phyloP scores from a whole-genome alignment of 2,329 filamentous ascomycete species.

The Aspergillus sojae region DNA sequence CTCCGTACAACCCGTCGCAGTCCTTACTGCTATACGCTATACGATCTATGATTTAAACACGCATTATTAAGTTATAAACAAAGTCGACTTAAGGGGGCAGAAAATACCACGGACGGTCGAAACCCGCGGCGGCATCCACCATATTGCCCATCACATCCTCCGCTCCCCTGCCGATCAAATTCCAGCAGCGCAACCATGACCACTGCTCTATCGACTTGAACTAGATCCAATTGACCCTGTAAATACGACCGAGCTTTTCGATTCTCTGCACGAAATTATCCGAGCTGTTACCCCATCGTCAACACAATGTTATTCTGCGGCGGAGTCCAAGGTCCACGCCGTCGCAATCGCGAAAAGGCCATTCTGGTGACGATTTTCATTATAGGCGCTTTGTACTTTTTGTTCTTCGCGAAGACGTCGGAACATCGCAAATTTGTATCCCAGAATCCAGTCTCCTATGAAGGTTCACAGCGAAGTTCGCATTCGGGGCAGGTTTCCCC shows the following conservation, averaged over 20 bases:
- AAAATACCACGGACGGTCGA: background rate
- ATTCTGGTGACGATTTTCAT: slow-evolving; percentile 38
- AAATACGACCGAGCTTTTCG: background rate
- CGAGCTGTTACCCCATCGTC: background rate
- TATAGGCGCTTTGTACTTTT: slow-evolving; percentile 34
- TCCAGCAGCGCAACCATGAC: slow-evolving; percentile 8
- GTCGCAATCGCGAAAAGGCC: slow-evolving; percentile 37
- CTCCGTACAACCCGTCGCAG: background rate
- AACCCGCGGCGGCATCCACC: background rate
- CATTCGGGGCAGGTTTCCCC: slow-evolving; percentile 23
- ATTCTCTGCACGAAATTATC: background rate
- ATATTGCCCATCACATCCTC: background rate
- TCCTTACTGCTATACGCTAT: background rate
- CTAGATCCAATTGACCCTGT: background rate
- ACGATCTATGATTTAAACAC: background rate
- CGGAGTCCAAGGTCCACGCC: slow-evolving; percentile 37
- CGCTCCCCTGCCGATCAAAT: slow-evolving; percentile 5
- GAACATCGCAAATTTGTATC: slow-evolving; percentile 12
- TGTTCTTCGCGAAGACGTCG: slow-evolving; percentile 33
- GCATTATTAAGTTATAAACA: background rate
- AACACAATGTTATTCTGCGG: slow-evolving; percentile 36
- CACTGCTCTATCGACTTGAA: slow-evolving; percentile 1
- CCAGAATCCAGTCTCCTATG: slow-evolving; percentile 13
- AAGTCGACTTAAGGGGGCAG: background rate
- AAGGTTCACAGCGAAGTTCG: slow-evolving; percentile 17